Evolutionary conservation across 441 rosid genomes (phyloP).

Genomic region (Pelargonium myrrhifolium): DNA sequence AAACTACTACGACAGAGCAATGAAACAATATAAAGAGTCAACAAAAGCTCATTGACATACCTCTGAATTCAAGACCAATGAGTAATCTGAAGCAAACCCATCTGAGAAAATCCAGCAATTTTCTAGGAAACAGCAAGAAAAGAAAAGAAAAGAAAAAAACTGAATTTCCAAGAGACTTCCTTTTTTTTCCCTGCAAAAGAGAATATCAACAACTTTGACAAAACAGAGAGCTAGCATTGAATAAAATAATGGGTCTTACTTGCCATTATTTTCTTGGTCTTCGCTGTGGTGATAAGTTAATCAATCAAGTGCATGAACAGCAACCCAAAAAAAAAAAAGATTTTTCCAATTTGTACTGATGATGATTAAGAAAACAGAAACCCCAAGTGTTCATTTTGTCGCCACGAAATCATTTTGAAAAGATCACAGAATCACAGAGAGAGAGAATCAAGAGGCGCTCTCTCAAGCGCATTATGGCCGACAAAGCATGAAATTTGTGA

Average conservation of each 20-base stretch:
- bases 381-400: not conserved
- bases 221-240: not conserved
- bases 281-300: not conserved
- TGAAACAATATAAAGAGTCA: not conserved
- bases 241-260: conserved; percentile 6
- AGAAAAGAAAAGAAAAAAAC: not conserved
- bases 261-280: conserved; percentile 1
- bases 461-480: not conserved
- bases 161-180: too few species aligned
- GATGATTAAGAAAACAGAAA: not conserved
- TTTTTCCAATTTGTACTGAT: not conserved
- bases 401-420: not conserved
- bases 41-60: not conserved
- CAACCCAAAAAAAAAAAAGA: not conserved
- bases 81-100: not conserved
- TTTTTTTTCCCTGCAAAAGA: not conserved
- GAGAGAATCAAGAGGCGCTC: not conserved
- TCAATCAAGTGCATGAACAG: conserved; percentile 5
- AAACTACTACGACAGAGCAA: not conserved
- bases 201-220: not conserved
- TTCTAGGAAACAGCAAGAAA: not conserved
- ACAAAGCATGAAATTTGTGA: not conserved
- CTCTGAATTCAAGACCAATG: not conserved
- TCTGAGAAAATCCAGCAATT: not conserved
- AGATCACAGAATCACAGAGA: conserved; percentile 4